These are phyloP conservation scores for Ceraceosorus bombacis DNA, from an alignment of 1,284 basidiomycete genomes.

Conservation along the genomic window DNA sequence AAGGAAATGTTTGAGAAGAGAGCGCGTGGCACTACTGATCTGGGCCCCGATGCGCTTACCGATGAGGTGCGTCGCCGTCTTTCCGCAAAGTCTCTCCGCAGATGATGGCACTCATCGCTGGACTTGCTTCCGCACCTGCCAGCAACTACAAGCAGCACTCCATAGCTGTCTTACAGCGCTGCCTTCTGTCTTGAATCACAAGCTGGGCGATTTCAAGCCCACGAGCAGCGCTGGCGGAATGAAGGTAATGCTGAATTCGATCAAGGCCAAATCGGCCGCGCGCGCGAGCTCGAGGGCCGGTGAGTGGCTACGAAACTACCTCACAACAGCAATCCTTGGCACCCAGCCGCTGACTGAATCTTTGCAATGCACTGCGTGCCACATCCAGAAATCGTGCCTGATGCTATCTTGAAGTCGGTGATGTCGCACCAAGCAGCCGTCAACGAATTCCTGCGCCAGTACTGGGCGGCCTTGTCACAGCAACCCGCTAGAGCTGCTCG, in stretches of 20 bases:
- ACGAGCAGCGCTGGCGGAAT: slow-evolving; percentile 6
- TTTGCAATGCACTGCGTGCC: neutral
- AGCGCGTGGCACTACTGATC: slow-evolving; percentile 1
- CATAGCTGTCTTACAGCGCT: neutral
- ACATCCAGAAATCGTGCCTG: slow-evolving; percentile 67
- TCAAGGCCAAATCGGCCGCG: slow-evolving; percentile 12
- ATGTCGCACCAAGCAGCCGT: slow-evolving; percentile 81
- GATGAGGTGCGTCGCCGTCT: neutral
- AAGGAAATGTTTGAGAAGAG: slow-evolving; percentile 27
- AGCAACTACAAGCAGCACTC: slow-evolving; percentile 1
- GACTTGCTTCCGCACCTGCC: neutral
- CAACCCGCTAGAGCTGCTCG: slow-evolving; percentile 47
- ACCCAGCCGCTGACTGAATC: neutral
- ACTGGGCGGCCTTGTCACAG: slow-evolving; percentile 83
- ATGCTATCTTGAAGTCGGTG: slow-evolving; percentile 69
- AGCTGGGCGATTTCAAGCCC: slow-evolving; percentile 4
- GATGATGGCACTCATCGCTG: neutral
- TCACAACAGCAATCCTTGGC: neutral
- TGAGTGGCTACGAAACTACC: too few species aligned
- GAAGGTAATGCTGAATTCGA: slow-evolving; percentile 16
- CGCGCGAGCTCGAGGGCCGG: slow-evolving; percentile 25
- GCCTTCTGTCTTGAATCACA: neutral
- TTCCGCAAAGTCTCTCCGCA: neutral
- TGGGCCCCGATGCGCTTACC: slow-evolving; percentile 6
- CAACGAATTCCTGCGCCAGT: slow-evolving; percentile 91